Evolutionary conservation across 345 rosid genomes (phyloP).

Genomic region (Linum usitatissimum): DNA sequence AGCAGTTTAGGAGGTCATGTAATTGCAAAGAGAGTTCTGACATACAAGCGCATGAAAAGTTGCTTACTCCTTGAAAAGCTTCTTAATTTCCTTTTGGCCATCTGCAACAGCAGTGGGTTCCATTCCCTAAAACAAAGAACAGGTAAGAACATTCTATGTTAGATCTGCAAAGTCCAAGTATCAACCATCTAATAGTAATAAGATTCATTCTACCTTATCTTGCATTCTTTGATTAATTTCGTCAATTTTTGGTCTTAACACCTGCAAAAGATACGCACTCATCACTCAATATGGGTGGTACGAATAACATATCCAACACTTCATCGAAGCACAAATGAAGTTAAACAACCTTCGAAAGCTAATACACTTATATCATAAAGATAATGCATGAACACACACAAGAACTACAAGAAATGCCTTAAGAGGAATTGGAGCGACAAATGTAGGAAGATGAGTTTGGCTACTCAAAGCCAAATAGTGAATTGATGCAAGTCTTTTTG

Average conservation of each 20-base stretch:
- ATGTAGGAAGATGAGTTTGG: background rate
- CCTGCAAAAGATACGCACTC: slow-evolving; percentile 40
- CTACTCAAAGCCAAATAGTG: no score
- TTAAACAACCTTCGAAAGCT: background rate
- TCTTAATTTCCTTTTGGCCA: slow-evolving; percentile 52
- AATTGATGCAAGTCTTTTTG: no score
- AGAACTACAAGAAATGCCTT: background rate
- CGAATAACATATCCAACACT: background rate
- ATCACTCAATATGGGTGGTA: background rate
- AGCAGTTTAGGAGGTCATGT: background rate
- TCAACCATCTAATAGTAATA: slow-evolving; percentile 3
- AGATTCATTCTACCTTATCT: slow-evolving; percentile 31
- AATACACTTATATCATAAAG: background rate
- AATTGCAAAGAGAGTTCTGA: background rate
- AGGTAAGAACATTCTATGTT: background rate
- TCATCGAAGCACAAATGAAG: background rate
- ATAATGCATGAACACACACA: background rate
- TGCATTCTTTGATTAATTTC: slow-evolving; percentile 46
- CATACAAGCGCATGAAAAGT: slow-evolving; percentile 12
- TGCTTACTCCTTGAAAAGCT: slow-evolving; percentile 66
- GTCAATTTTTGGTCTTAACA: slow-evolving; percentile 55
- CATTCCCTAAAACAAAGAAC: slow-evolving; percentile 31
- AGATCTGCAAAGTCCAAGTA: background rate
- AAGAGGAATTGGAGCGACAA: background rate
- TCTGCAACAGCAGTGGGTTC: slow-evolving; percentile 40